phyloP scores from a whole-genome alignment of 140 eudicot species.

The Cichorium intybus region DNA sequence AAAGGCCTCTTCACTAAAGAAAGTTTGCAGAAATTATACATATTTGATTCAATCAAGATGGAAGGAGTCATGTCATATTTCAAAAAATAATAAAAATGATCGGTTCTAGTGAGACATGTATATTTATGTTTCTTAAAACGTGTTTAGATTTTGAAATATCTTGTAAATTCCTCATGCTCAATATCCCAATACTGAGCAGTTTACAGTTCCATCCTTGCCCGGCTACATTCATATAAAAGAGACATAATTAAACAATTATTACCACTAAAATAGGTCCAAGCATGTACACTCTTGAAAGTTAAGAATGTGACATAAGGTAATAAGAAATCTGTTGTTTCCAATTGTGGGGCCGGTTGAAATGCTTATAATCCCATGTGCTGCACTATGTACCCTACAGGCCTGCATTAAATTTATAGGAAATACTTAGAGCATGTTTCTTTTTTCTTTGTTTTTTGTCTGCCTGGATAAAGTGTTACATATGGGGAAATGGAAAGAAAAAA shows the following conservation, averaged over 20 bases:
- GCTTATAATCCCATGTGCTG: constrained; percentile 80
- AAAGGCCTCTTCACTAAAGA: constrained; percentile 57
- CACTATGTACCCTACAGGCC: constrained; percentile 96
- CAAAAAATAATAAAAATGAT: not conserved
- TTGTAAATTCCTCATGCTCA: constrained; percentile 69
- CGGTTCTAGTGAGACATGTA: not conserved
- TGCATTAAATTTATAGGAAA: constrained; percentile 20
- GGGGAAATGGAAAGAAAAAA: not conserved
- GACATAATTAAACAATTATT: not conserved
- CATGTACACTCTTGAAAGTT: not conserved
- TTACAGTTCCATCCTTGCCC: constrained; percentile 89
- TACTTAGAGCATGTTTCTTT: no score
- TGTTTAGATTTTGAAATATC: constrained; percentile 42
- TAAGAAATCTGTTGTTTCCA: constrained; percentile 49
- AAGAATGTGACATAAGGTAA: constrained; percentile 1
- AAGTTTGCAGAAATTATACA: constrained; percentile 85
- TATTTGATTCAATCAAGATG: constrained; percentile 48
- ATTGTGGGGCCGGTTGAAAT: constrained; percentile 51
- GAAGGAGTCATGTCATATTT: constrained; percentile 51
- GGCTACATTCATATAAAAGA: constrained; percentile 52
- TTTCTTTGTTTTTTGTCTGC: not conserved
- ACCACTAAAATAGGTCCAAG: constrained; percentile 6
- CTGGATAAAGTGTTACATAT: not conserved
- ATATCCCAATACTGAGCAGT: constrained; percentile 91
- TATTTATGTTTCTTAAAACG: not conserved